These are phyloP conservation scores for Triticum turgidum DNA, from an alignment of 176 grass and related monocot genomes.

Conservation along the genomic window DNA sequence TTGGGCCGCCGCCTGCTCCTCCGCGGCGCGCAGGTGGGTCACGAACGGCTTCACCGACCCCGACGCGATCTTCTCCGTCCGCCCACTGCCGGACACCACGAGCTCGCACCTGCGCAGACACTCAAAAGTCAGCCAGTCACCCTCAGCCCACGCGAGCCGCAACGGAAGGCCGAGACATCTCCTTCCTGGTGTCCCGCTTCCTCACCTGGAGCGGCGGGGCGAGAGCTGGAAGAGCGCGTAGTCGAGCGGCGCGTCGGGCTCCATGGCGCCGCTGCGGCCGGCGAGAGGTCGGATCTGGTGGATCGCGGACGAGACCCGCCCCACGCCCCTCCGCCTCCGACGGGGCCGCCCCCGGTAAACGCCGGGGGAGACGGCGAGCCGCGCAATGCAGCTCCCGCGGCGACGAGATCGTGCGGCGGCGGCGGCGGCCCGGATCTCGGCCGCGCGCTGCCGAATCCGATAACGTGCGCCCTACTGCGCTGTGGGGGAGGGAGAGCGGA, in stretches of 20 bases:
- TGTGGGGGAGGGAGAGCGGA: slow-evolving; percentile 26
- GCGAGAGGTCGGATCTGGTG: slow-evolving; percentile 47
- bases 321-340: not conserved
- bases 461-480: slow-evolving; percentile 2
- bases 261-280: slow-evolving; percentile 43
- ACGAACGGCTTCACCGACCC: slow-evolving; percentile 91
- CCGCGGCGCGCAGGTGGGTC: slow-evolving; percentile 75
- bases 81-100: slow-evolving; percentile 83
- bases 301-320: slow-evolving; percentile 30
- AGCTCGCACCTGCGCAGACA: slow-evolving; percentile 78
- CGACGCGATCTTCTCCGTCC: slow-evolving; percentile 94
- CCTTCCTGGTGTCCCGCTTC: not conserved
- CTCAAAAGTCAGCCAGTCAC: not conserved
- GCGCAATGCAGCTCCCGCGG: slow-evolving; percentile 44
- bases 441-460: slow-evolving; percentile 35
- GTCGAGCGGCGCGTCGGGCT: slow-evolving; percentile 70
- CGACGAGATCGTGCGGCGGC: slow-evolving; percentile 30
- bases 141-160: slow-evolving; percentile 24
- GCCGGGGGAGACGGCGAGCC: slow-evolving; percentile 24
- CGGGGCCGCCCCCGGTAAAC: slow-evolving; percentile 21
- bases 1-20: slow-evolving; percentile 67
- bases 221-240: slow-evolving; percentile 94
- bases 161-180: not conserved
- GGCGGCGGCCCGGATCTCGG: slow-evolving; percentile 40
- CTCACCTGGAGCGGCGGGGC: slow-evolving; percentile 81